Percentiles rank a stretch among this genome's conserved stretches.
Conservation (phyloP, 352 stramenopile genomes). For the Phytophthora capsici region DNA sequence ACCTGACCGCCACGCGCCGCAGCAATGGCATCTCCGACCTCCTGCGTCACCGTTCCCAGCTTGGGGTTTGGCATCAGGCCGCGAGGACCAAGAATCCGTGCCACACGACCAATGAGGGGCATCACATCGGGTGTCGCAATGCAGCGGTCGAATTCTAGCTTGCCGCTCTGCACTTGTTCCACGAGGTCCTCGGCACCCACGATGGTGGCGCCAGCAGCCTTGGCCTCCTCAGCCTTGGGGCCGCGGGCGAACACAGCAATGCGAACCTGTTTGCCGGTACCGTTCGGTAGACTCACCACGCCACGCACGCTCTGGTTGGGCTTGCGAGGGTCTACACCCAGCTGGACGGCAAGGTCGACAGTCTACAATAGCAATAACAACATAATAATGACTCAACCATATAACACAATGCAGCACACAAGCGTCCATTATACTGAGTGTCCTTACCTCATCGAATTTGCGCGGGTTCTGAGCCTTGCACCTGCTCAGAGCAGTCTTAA, state of each 20-base stretch:
- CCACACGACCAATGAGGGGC: constrained; percentile 92
- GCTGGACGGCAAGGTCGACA: constrained; percentile 83
- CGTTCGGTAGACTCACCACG: constrained; percentile 86
- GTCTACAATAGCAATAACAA: constrained; percentile 47
- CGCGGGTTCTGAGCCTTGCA: constrained; percentile 68
- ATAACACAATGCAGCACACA: neutral
- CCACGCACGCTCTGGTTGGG: constrained; percentile 90
- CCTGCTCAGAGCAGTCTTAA: constrained; percentile 59
- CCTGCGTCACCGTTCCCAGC: constrained; percentile 94
- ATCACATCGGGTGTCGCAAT: constrained; percentile 95
- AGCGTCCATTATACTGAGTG: neutral
- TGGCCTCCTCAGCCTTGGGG: constrained; percentile 89
- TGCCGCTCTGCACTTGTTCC: constrained; percentile 88
- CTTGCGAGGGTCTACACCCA: constrained; percentile 88
- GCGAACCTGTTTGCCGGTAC: constrained; percentile 86
- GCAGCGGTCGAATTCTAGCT: constrained; percentile 92
- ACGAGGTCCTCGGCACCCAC: constrained; percentile 93
- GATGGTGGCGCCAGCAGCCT: constrained; percentile 87
- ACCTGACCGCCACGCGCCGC: constrained; percentile 85
- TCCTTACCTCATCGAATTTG: constrained; percentile 88
- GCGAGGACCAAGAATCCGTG: constrained; percentile 94
- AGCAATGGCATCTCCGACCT: constrained; percentile 86
- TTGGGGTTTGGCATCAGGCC: constrained; percentile 99
- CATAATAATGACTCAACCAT: constrained; percentile 10
- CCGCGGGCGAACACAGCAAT: constrained; percentile 93